Evolutionary conservation across 176 grass and related monocot species (phyloP).

Genomic region (bread wheat (Triticum aestivum)): DNA sequence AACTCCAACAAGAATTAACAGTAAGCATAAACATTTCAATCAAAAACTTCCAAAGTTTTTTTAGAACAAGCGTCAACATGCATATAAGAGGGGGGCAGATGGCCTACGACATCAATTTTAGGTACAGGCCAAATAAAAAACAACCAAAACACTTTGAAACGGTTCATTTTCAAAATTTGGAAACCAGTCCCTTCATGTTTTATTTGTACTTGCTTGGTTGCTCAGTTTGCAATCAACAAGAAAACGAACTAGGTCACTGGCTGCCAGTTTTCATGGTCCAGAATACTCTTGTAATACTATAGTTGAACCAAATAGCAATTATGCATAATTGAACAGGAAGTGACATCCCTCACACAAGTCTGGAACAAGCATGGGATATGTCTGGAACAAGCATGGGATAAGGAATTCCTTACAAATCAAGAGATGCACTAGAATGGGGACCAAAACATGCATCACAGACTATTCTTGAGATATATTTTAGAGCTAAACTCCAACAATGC

Average conservation of each 20-base stretch:
- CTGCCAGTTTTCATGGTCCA: background rate
- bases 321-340: background rate
- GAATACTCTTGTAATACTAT: background rate
- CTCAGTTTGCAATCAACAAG: background rate
- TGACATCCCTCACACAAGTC: background rate
- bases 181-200: background rate
- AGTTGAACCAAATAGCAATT: background rate
- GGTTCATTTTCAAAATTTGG: background rate
- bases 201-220: background rate
- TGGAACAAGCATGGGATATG: background rate
- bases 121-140: too few species aligned
- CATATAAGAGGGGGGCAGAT: too few species aligned
- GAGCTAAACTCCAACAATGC: background rate
- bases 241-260: background rate
- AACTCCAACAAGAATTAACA: background rate
- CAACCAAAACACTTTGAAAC: too few species aligned
- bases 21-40: background rate
- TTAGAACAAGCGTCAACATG: too few species aligned
- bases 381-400: background rate
- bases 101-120: background rate
- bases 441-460: background rate
- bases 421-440: background rate
- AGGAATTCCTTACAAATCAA: background rate
- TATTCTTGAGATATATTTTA: background rate
- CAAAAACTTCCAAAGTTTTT: too few species aligned